Conservation (phyloP, 2,329 filamentous ascomycete genomes). For the Scedosporium dehoogii region DNA sequence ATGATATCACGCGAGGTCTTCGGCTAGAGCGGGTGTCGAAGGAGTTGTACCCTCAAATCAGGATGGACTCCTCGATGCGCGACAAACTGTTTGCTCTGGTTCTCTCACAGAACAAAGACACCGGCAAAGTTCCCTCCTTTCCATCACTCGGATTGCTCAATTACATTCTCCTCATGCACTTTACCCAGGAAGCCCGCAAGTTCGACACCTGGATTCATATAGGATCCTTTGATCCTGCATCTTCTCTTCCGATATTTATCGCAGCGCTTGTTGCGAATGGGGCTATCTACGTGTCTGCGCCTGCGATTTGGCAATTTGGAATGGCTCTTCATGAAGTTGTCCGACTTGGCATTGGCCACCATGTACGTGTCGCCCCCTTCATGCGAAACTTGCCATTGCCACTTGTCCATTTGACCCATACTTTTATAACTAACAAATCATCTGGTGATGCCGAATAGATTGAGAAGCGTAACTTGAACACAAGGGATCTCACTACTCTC, state of each 20-base stretch:
- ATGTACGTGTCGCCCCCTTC: slow-evolving; percentile 13
- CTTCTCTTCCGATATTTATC: slow-evolving; percentile 48
- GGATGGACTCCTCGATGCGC: slow-evolving; percentile 34
- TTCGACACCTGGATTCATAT: slow-evolving; percentile 53
- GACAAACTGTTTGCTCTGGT: slow-evolving; percentile 58
- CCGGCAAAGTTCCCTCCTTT: slow-evolving; percentile 45
- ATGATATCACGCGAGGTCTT: neutral
- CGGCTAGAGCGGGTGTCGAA: neutral
- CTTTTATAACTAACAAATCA: no score
- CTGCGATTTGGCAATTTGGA: slow-evolving; percentile 51
- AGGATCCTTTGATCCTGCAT: slow-evolving; percentile 45
- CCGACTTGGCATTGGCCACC: slow-evolving; percentile 19
- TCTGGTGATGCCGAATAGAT: slow-evolving; percentile 23
- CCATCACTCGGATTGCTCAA: slow-evolving; percentile 51
- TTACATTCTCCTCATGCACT: slow-evolving; percentile 49
- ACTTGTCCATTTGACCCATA: neutral
- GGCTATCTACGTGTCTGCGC: slow-evolving; percentile 46
- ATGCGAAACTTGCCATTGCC: slow-evolving; percentile 1
- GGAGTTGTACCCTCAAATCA: slow-evolving; percentile 1
- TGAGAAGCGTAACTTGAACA: slow-evolving; percentile 36
- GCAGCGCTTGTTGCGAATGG: slow-evolving; percentile 51
- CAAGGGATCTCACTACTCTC: slow-evolving; percentile 36
- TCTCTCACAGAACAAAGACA: slow-evolving; percentile 44
- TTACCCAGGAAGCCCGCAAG: slow-evolving; percentile 45
- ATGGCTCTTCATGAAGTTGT: slow-evolving; percentile 43